Evolutionary conservation across 148 eudicot species (phyloP).

Genomic region (Beta vulgaris): DNA sequence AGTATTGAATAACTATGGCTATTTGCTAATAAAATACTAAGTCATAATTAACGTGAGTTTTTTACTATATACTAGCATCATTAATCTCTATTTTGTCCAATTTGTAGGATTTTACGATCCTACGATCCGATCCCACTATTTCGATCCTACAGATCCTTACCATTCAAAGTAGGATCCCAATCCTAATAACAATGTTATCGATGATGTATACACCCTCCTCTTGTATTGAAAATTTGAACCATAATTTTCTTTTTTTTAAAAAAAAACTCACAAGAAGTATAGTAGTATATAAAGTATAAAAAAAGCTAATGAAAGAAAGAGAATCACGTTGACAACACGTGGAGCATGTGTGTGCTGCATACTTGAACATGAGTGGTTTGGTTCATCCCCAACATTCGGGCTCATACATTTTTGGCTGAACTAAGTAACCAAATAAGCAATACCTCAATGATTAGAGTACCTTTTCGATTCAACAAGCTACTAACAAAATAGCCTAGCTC

Average conservation of each 20-base stretch:
- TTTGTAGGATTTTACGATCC: no score
- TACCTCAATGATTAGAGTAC: neutral
- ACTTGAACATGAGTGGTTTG: constrained; percentile 31
- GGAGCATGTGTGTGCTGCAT: constrained; percentile 30
- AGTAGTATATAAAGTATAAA: neutral
- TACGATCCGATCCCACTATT: no score
- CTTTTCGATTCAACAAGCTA: neutral
- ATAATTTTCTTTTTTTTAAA: no score
- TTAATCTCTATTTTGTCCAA: no score
- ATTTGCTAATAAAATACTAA: no score
- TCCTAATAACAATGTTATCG: no score
- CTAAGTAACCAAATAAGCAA: constrained; percentile 16
- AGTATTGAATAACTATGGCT: no score
- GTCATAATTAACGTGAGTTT: no score
- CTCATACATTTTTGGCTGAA: constrained; percentile 1
- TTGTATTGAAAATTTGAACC: neutral
- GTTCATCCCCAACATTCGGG: constrained; percentile 10
- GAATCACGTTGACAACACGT: constrained; percentile 31
- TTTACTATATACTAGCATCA: no score
- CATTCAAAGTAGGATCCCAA: no score
- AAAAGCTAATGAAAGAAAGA: constrained; percentile 12
- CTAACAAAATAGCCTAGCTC: neutral
- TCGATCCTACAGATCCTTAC: no score
- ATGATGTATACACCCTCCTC: no score
- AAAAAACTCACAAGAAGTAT: neutral